Evolutionary conservation across 495 filamentous ascomycete species (phyloP).

Genomic region (Penicillium riverlandense): DNA sequence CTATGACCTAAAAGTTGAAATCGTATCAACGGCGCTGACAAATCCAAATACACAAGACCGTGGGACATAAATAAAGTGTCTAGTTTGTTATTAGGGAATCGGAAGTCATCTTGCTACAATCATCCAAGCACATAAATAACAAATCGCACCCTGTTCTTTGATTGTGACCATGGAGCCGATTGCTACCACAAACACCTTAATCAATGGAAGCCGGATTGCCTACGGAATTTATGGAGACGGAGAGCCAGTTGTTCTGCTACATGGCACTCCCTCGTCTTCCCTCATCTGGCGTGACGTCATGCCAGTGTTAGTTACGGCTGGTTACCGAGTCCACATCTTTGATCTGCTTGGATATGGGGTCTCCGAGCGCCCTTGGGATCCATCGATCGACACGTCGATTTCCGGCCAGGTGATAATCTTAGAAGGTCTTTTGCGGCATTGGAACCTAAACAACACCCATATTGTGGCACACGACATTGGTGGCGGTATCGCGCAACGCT

Average conservation of each 20-base stretch:
- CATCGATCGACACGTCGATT: conserved; percentile 4
- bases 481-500: conserved; percentile 5
- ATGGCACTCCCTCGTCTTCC: conserved; percentile 10
- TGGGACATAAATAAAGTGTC: too few relatives aligned
- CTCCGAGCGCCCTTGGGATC: conserved; percentile 6
- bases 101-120: too few relatives aligned
- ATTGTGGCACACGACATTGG: conserved; percentile 8
- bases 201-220: conserved; percentile 5
- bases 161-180: neutral
- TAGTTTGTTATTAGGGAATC: too few relatives aligned
- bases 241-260: conserved; percentile 3
- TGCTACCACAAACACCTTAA: conserved; percentile 1
- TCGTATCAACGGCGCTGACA: too few relatives aligned
- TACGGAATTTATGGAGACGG: conserved; percentile 4
- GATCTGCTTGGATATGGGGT: conserved; percentile 10
- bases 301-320: neutral
- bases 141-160: too few relatives aligned
- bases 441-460: conserved; percentile 1
- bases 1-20: too few relatives aligned
- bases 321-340: conserved; percentile 5
- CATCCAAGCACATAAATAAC: too few relatives aligned
- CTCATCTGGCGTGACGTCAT: conserved; percentile 7
- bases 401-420: conserved; percentile 7
- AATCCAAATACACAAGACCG: too few relatives aligned
- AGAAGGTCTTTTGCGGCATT: conserved; percentile 3